Conservation (phyloP, 768 basidiomycete species). For the Leucosporidium creatinivorum region DNA sequence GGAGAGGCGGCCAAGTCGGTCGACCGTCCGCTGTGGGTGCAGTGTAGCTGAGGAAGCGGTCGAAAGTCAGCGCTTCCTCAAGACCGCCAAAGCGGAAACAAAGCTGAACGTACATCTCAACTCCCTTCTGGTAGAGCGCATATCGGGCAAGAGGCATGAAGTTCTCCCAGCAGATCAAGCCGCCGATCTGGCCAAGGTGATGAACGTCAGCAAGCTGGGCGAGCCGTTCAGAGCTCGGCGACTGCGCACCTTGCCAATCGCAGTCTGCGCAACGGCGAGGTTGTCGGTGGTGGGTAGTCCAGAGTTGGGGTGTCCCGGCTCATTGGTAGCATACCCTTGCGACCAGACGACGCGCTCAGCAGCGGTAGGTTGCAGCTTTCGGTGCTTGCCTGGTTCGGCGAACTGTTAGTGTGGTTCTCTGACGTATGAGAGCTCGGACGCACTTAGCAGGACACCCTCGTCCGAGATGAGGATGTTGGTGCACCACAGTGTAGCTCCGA, state of each 20-base stretch:
- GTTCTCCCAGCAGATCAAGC: constrained; percentile 52
- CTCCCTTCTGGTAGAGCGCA: constrained; percentile 11
- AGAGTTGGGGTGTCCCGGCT: constrained; percentile 42
- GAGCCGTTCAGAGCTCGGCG: constrained; percentile 45
- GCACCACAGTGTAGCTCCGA: constrained; percentile 10
- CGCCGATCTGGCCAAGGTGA: constrained; percentile 8
- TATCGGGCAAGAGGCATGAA: constrained; percentile 52
- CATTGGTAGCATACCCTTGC: constrained; percentile 48
- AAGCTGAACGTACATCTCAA: constrained; percentile 32
- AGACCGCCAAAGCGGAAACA: neutral
- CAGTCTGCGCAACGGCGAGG: constrained; percentile 35
- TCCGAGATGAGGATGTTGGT: neutral
- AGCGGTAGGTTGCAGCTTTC: constrained; percentile 59
- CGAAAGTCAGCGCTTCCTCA: neutral
- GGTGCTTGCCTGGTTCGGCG: constrained; percentile 52
- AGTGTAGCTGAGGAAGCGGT: constrained; percentile 47
- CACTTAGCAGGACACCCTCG: constrained; percentile 2
- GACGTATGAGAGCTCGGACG: neutral
- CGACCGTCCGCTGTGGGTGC: constrained; percentile 61
- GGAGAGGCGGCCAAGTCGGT: constrained; percentile 52
- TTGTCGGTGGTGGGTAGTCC: constrained; percentile 48
- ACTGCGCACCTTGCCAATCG: constrained; percentile 51
- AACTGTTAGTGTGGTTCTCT: too few species aligned
- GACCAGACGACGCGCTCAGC: constrained; percentile 59
- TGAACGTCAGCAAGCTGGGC: neutral